Evolutionary conservation across 352 stramenopile genomes (phyloP).

Genomic region (Aphanomyces cochlioides): DNA sequence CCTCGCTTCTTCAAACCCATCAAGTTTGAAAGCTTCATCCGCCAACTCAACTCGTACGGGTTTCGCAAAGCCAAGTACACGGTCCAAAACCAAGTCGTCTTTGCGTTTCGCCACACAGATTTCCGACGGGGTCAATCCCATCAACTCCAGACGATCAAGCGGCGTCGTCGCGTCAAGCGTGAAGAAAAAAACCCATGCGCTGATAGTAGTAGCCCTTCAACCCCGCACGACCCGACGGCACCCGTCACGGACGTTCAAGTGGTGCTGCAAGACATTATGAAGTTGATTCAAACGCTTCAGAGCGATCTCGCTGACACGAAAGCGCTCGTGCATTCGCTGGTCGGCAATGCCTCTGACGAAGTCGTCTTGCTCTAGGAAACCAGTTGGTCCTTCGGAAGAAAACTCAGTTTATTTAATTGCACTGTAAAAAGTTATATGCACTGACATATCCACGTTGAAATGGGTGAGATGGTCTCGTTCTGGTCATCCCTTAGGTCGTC

Average conservation of each 20-base stretch:
- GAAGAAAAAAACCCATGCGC: too few species aligned
- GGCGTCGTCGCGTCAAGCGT: constrained; percentile 22
- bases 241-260: background rate
- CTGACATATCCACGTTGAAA: background rate
- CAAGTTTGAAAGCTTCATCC: constrained; percentile 93
- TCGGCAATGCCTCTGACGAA: background rate
- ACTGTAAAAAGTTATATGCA: background rate
- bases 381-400: background rate
- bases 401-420: background rate
- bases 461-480: too few species aligned
- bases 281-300: constrained; percentile 25
- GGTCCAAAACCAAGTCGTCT: constrained; percentile 21
- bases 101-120: constrained; percentile 23
- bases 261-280: background rate
- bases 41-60: constrained; percentile 94
- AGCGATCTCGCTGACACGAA: constrained; percentile 24
- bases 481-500: too few species aligned
- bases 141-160: constrained; percentile 26
- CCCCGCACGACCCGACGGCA: background rate
- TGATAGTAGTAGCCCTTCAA: too few species aligned
- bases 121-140: constrained; percentile 22
- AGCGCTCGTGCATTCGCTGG: constrained; percentile 14
- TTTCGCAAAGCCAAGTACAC: constrained; percentile 69
- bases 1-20: constrained; percentile 95
- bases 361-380: background rate